phyloP scores from a whole-genome alignment of 2,329 filamentous ascomycete genomes.

The Grosmannia penicillata region DNA sequence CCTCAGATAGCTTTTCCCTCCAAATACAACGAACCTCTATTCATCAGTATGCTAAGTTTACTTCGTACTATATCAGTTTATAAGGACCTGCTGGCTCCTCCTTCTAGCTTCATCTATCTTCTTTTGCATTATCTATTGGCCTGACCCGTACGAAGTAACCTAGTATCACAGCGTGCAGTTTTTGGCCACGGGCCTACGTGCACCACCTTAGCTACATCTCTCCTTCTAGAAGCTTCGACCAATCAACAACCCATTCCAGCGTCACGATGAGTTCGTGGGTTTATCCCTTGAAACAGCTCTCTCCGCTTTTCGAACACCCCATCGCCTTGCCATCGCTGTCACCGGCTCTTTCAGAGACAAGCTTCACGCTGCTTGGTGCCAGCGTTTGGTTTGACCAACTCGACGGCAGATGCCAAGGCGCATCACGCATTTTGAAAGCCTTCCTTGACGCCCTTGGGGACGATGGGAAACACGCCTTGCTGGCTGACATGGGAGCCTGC shows the following conservation, averaged over 20 bases:
- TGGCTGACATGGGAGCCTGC: background rate
- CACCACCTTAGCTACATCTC: too few species aligned
- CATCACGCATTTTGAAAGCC: slow-evolving; percentile 17
- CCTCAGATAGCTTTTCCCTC: too few species aligned
- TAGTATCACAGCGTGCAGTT: too few species aligned
- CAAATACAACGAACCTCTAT: too few species aligned
- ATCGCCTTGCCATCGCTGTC: background rate
- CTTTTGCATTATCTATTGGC: too few species aligned
- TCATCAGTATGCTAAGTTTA: too few species aligned
- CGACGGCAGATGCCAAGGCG: background rate
- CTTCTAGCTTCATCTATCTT: too few species aligned
- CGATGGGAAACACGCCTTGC: background rate
- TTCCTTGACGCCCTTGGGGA: slow-evolving; percentile 27
- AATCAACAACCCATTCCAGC: background rate
- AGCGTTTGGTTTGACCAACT: background rate
- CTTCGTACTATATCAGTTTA: too few species aligned
- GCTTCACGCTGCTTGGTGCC: background rate
- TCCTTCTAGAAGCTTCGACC: background rate
- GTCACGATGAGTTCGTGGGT: background rate
- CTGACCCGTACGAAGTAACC: too few species aligned
- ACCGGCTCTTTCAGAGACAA: background rate
- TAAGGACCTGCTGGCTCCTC: too few species aligned
- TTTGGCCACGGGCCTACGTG: too few species aligned
- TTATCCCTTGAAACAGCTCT: background rate
- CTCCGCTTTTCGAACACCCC: background rate